These are phyloP conservation scores for Eucalyptus virginea DNA, from an alignment of 345 rosid genomes.

Conservation along the genomic window DNA sequence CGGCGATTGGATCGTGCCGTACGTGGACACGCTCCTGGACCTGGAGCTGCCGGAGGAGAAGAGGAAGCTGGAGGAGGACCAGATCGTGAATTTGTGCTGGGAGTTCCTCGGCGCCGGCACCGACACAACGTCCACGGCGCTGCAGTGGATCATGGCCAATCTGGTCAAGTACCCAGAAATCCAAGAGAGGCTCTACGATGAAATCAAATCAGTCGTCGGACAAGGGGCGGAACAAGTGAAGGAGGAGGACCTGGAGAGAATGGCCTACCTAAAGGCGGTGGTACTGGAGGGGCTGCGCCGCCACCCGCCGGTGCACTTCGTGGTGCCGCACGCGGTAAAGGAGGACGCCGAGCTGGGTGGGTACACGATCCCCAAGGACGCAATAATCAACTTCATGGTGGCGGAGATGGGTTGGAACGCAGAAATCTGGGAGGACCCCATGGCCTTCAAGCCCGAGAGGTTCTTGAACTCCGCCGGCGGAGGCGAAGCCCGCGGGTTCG, in stretches of 20 bases:
- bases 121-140: not conserved
- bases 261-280: not conserved
- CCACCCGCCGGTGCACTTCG: not conserved
- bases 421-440: not conserved
- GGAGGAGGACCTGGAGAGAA: not conserved
- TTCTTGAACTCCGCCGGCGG: not conserved
- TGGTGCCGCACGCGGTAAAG: not conserved
- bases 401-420: not conserved
- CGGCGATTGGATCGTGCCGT: not conserved
- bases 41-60: not conserved
- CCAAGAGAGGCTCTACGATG: not conserved
- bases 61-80: not conserved
- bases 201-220: not conserved
- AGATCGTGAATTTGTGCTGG: not conserved
- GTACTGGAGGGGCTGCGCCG: not conserved
- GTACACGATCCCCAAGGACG: not conserved
- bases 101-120: not conserved
- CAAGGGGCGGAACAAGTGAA: not conserved
- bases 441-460: not conserved
- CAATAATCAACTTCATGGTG: not conserved
- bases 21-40: not conserved
- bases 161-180: not conserved
- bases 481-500: not conserved
- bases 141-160: conserved; percentile 3
- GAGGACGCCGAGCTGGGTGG: not conserved